A percentile compares a stretch with the other conserved stretches of the same genome.
Conservation (phyloP, 176 grass and related monocot genomes). For the Eremochloa ophiuroides region DNA sequence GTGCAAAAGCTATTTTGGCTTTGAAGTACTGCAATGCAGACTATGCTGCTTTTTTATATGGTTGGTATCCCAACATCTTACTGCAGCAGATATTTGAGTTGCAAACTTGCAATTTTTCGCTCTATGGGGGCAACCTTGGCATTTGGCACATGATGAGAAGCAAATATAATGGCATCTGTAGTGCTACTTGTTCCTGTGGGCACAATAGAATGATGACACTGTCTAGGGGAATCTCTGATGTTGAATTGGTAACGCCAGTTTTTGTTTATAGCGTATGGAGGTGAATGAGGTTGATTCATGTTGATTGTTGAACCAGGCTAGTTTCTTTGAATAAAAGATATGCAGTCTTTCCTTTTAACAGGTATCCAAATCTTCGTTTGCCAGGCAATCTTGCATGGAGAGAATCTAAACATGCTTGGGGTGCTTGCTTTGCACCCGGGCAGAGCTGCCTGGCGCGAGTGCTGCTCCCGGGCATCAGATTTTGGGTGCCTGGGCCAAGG, state of each 20-base stretch:
- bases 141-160: not conserved
- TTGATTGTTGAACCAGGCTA: not conserved
- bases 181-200: not conserved
- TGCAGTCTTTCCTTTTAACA: not conserved
- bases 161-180: constrained; percentile 41
- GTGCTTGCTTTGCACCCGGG: not conserved
- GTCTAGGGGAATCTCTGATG: constrained; percentile 64
- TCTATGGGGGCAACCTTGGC: not conserved
- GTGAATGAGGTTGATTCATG: not conserved
- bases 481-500: not conserved
- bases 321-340: not conserved
- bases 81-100: not conserved
- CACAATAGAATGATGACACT: constrained; percentile 26
- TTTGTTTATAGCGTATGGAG: not conserved
- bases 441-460: not conserved
- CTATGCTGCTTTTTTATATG: not conserved
- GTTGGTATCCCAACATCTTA: not conserved
- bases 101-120: not conserved
- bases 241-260: not conserved
- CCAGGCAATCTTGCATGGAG: too few relatives aligned
- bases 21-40: not conserved
- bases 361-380: too few relatives aligned
- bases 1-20: not conserved
- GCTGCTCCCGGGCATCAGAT: not conserved
- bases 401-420: not conserved